A percentile compares a stretch with the other conserved stretches of the same genome.
Evolutionary conservation across 1,284 basidiomycete species (phyloP).

Genomic region (Trametes pubescens): DNA sequence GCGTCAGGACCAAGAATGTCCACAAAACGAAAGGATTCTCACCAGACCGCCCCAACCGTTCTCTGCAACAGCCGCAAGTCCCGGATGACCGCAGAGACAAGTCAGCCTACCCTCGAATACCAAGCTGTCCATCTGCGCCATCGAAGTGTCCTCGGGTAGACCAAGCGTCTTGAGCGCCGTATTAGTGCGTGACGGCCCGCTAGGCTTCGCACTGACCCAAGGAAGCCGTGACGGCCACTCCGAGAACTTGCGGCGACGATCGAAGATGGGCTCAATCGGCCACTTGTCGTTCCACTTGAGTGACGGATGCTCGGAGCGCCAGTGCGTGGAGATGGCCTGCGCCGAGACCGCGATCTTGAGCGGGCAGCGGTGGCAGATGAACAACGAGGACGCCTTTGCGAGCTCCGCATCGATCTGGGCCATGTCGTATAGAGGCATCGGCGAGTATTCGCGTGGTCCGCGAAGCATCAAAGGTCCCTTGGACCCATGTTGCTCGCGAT

Average conservation of each 20-base stretch:
- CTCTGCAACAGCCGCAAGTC: too few relatives aligned
- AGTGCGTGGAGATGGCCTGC: not conserved
- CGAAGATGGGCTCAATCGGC: not conserved
- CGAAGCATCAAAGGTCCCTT: too few relatives aligned
- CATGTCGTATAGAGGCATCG: not conserved
- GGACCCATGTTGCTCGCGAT: not conserved
- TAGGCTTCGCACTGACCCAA: not conserved
- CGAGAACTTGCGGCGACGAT: too few relatives aligned
- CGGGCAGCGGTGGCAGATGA: slow-evolving; percentile 7
- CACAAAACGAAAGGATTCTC: too few relatives aligned
- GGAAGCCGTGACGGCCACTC: too few relatives aligned
- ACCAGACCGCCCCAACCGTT: too few relatives aligned
- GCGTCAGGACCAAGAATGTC: too few relatives aligned
- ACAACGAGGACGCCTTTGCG: slow-evolving; percentile 5
- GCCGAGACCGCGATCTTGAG: not conserved
- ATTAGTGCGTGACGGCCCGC: not conserved
- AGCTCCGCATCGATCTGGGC: not conserved
- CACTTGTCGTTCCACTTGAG: slow-evolving; percentile 16
- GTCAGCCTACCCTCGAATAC: not conserved
- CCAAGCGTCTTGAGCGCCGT: slow-evolving; percentile 1
- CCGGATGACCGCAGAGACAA: too few relatives aligned
- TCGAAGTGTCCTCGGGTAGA: slow-evolving; percentile 4
- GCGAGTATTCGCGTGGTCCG: not conserved
- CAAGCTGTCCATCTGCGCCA: slow-evolving; percentile 1
- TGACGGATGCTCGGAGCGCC: slow-evolving; percentile 9